Evolutionary conservation across 352 stramenopile species (phyloP), one percentile per base, ranked within the genome.

Genomic region (Globisporangium lucens): DNA sequence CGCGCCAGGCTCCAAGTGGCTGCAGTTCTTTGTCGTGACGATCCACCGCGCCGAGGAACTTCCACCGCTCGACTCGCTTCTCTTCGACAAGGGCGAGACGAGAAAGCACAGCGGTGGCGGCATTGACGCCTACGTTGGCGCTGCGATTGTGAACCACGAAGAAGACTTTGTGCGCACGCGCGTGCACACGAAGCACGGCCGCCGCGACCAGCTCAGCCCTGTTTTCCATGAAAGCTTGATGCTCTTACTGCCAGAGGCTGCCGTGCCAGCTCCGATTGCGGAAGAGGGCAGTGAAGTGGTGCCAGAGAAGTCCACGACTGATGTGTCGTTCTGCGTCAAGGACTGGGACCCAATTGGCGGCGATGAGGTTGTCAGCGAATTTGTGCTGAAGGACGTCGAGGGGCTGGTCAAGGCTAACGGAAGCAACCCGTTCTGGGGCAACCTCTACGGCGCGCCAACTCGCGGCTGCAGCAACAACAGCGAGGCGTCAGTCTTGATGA

Each of bases 211-310:
- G 65, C 67, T 93, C 15, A 83, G 75, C 65, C 75, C 75, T 4
- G 79, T 73, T 17, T 93, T 93, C 72, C 75, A 87, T 67, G 84
- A 93, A 69, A 85, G 78, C 49, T 65, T 93, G 38, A 86, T 89
- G 77, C 58, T 91, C 17, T 56, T 83, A 13, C 36, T 89, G 30
- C 66, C 68, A 0, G 73, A 80, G 8, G 56, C 67, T 51, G 66
- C 65, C 30, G 41, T 61, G 47, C 70, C 20, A 60, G 47, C 47
- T 65, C 29, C 56, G 3, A 66, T 43, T 53, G 74, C 47, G 1
- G 55, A 56, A 4, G 57, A 30, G 27, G 46, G 56, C 8, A 43
- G 27, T 17, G 55, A 61, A 30, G 15, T 24, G 41, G 5, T n/a
- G 51, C 24, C 41, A 24, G 17, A 9, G 1, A 61, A 46, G 49